Base-by-base conservation (phyloP, 2,329 filamentous ascomycete species). In the Seiridium unicorne region DNA sequence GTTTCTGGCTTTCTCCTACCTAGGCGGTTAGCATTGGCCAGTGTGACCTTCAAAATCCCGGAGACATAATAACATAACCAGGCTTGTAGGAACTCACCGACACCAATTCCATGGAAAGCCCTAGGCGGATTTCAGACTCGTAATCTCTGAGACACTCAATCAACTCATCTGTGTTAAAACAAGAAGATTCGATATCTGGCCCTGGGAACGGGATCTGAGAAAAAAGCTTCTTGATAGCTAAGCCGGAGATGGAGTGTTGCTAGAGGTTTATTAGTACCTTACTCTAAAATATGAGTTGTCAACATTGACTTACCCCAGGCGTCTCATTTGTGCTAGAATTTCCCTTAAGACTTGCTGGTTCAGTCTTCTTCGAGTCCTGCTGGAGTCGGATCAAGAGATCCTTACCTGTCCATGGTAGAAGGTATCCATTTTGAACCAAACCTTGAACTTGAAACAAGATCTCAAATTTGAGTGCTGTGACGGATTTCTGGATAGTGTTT, bases 361-460 rank as follows among this genome's bases (percentile, higher is more conserved):
- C 13, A 3, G 73, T 72, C 0, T 77, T 63, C 0, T 63, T 46
- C 3, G 72, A 68, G 13, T 42, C 34, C 11, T 42, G 42, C 35
- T 55, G 7, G 1, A 89, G 74, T 1, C 75, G 63, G 0, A 74
- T 68, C 1, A 86, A 70, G 4, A 91, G 67, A 1, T 69, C 62
- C 0, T 76, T 51, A 0, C 86, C 83, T 1, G 75, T 82, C 0
- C 68, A 65, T 0, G 89, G 89, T 10, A 84, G 76, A 1, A 92
- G 76, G 58, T 83, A 85, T 31, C 84, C 85, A 64, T 90, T 89
- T 66, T 81, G 78, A 0, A 87, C 84, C 4, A 93, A 73, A 13
- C 80, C 81, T 55, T 89, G 82, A 4, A 91, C 74, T 64, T 90
- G 88, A 66, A 86, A 90, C 5, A 84, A 76, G 1, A 88, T 67